phyloP scores from a whole-genome alignment of 768 basidiomycete species.

The Galerina marginata region DNA sequence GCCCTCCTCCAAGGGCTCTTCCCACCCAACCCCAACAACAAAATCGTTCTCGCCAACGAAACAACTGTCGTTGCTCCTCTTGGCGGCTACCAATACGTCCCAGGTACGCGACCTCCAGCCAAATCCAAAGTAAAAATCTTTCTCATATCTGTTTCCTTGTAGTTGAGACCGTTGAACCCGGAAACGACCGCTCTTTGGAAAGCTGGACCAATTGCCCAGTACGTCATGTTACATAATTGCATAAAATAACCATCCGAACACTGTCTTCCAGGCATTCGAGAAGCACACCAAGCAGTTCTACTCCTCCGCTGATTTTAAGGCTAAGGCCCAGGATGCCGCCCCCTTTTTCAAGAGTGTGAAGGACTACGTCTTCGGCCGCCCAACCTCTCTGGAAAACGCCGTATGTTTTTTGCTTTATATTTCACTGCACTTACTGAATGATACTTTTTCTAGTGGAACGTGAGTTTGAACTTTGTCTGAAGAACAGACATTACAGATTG shows the following conservation, averaged over 20 bases:
- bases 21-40: constrained; percentile 78
- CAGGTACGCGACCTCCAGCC: constrained; percentile 46
- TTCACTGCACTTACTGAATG: background rate
- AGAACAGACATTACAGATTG: background rate
- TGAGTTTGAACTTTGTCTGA: constrained; percentile 39
- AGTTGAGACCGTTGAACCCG: constrained; percentile 89
- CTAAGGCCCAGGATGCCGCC: constrained; percentile 55
- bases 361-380: constrained; percentile 76
- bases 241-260: background rate
- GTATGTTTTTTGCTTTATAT: constrained; percentile 42
- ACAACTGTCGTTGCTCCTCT: constrained; percentile 74
- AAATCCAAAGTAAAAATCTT: background rate
- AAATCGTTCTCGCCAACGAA: constrained; percentile 80
- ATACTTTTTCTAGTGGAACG: constrained; percentile 67
- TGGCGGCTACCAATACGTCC: constrained; percentile 86
- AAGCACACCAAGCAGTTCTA: constrained; percentile 68
- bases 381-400: constrained; percentile 69
- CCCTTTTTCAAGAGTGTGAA: constrained; percentile 70
- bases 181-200: constrained; percentile 83
- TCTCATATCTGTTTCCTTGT: background rate
- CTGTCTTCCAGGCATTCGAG: constrained; percentile 57
- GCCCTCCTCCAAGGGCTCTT: constrained; percentile 86
- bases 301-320: constrained; percentile 68
- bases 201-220: constrained; percentile 71
- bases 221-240: constrained; percentile 13